Percentiles rank a stretch among this genome's conserved stretches.
These are phyloP conservation scores for Quercus mongolica DNA, from an alignment of 306 rosid species.

Conservation along the genomic window DNA sequence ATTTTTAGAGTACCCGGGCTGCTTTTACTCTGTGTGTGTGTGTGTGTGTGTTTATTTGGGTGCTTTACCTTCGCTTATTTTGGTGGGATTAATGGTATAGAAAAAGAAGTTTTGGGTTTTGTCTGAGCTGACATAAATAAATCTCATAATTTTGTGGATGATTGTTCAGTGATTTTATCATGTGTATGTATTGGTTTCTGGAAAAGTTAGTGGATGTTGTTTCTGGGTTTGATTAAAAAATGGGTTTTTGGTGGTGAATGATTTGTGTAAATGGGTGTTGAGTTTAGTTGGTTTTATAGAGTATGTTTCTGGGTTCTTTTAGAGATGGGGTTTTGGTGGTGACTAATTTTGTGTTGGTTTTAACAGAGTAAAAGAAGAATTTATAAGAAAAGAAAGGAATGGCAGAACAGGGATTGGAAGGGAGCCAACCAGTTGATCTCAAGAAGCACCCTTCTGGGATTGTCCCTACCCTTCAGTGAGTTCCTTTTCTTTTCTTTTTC, in stretches of 20 bases:
- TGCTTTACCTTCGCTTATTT: not conserved
- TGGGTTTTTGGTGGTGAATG: not conserved
- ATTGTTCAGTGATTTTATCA: not conserved
- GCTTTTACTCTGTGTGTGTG: not conserved
- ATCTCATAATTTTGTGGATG: not conserved
- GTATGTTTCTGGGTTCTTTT: too few species aligned
- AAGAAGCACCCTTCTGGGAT: conserved; percentile 93
- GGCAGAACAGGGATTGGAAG: conserved; percentile 88
- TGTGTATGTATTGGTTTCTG: too few species aligned
- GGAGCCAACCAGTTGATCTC: conserved; percentile 80
- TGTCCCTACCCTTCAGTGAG: conserved; percentile 97
- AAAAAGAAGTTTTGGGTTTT: not conserved
- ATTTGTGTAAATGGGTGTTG: too few species aligned
- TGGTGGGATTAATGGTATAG: not conserved
- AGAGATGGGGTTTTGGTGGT: not conserved
- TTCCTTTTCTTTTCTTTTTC: not conserved
- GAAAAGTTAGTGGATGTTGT: not conserved
- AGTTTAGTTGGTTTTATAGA: too few species aligned
- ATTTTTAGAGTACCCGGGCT: not conserved
- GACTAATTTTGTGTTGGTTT: not conserved
- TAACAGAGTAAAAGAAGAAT: not conserved
- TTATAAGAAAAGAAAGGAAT: conserved; percentile 26
- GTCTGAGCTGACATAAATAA: not conserved
- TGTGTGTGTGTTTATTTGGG: not conserved
- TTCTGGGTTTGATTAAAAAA: not conserved